Base-by-base conservation (phyloP, 2,329 filamentous ascomycete genomes). In the Talaromyces sp. region DNA sequence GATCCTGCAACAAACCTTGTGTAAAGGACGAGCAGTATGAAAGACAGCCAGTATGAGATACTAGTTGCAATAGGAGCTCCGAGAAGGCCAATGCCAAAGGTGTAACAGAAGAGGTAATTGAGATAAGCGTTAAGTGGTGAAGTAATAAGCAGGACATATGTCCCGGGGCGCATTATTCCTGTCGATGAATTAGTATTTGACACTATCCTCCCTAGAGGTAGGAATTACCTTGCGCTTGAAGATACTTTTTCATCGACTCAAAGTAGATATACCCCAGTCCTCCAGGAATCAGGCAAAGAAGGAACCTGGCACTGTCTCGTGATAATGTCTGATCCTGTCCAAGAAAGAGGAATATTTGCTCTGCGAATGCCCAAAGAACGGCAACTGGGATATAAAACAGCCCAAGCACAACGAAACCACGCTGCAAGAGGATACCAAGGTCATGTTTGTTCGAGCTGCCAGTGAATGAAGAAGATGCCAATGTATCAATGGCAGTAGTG, bases 211-310 rank as follows among this genome's bases (percentile, higher is more conserved):
- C 9, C 46, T 3, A 17, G 5, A 21, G n/a, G 3, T 9, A 27
- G 1, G 12, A 51, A 26, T 9, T 8, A 83, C 81, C 81, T 74
- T 87, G 80, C 6, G 81, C 81, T 68, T 83, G 80, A n/a, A 84
- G 72, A 62, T 80, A 84, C 66, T 83, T 85, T 71, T 84, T 84
- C 82, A 92, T 85, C 6, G 85, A 82, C 74, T 95, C 91, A 62
- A 96, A 96, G 77, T 90, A 95, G 46, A 96, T 85, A 67, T 96
- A 96, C 0, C 91, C 91, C 41, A 96, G 75, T 0, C 91, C 91
- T 0, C 91, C 91, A 0, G 91, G 91, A 1, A 91, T 88, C 52
- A 96, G 75, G 12, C 86, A 84, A 2, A 81, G 86, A 8, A 96
- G 75, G 63, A 95, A 96, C 50, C 78, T 82, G 1, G 89, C 85